Base-by-base conservation (phyloP, 331 rosid species). In the Prunus yedoensis region DNA sequence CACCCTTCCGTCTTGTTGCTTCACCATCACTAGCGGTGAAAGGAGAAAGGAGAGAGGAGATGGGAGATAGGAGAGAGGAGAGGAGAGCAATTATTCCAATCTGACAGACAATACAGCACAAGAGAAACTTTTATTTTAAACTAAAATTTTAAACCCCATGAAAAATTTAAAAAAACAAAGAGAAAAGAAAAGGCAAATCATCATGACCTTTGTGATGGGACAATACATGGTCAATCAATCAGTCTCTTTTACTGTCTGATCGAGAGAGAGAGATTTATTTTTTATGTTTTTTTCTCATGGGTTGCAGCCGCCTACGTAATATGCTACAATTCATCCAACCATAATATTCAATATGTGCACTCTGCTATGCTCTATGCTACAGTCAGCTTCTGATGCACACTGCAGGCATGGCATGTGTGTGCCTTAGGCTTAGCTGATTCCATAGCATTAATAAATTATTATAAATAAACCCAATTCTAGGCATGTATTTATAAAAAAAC, bases 151-250 rank as follows among this genome's bases (percentile, higher is more conserved):
- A 35, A 57, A 57, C 20, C 2, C 43, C 43, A 38, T 38, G 41
- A 35, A 35, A 53, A 21, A 21, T 20, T 21, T 10, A 8, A 23
- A 23, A 23, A 21, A 57, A 23, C 21, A 10, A 53, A 10, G 23
- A 16, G 12, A 53, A 53, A n/a, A 53, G 59, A 18, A 53, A 53
- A 53, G 16, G 25, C 25, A 50, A 81, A 76, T 70, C 46, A 79
- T 86, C 65, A 74, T 68, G 77, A 80, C 74, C 70, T 45, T 61
- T 63, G 69, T 83, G 91, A 89, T 81, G 94, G 84, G 91, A 85
- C 90, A 75, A 81, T 27, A 80, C 91, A 71, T 64, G 68, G 67
- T 77, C 77, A 81, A 73, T 81, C 77, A 78, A 79, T 73, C 46
- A 58, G 68, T 59, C 54, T 38, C 15, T 15, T 58, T 68, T 43